Conservation (phyloP, 345 rosid genomes). For the Salix arbutifolia region DNA sequence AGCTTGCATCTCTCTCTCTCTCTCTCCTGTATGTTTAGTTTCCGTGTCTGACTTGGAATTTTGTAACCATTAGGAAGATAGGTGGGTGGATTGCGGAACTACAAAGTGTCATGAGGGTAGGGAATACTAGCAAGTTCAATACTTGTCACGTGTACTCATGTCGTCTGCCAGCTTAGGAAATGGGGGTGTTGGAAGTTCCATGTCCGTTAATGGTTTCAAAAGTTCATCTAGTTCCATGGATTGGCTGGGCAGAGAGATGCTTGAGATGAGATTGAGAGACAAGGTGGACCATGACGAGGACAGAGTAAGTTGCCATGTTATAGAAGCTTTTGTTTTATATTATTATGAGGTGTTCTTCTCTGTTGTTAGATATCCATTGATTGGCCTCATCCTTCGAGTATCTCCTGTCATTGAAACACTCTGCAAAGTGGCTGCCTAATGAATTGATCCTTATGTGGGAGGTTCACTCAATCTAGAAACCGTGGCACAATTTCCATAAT, state of each 20-base stretch:
- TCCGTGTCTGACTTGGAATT: conserved; percentile 24
- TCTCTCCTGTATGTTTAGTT: neutral
- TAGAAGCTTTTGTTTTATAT: conserved; percentile 4
- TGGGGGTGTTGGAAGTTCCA: conserved; percentile 95
- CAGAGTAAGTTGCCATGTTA: conserved; percentile 48
- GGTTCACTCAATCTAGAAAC: conserved; percentile 3
- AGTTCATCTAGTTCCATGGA: conserved; percentile 92
- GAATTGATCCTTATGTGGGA: conserved; percentile 6
- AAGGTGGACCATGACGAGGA: conserved; percentile 77
- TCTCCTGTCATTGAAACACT: neutral
- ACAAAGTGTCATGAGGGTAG: conserved; percentile 28
- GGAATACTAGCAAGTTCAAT: conserved; percentile 35
- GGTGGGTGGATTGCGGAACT: conserved; percentile 38
- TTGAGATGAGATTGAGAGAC: conserved; percentile 85
- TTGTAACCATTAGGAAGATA: conserved; percentile 44
- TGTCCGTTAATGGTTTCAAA: conserved; percentile 76
- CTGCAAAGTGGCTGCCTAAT: neutral
- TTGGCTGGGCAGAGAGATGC: conserved; percentile 94
- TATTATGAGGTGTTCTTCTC: neutral
- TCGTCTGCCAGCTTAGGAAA: conserved; percentile 83
- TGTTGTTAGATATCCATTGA: neutral
- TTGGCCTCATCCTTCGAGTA: neutral
- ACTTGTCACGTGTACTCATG: conserved; percentile 40
- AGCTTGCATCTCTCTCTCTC: neutral
- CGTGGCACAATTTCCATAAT: neutral